Evolutionary conservation across 495 filamentous ascomycete genomes (phyloP).

Genomic region (Podospora pseudoanserina): DNA sequence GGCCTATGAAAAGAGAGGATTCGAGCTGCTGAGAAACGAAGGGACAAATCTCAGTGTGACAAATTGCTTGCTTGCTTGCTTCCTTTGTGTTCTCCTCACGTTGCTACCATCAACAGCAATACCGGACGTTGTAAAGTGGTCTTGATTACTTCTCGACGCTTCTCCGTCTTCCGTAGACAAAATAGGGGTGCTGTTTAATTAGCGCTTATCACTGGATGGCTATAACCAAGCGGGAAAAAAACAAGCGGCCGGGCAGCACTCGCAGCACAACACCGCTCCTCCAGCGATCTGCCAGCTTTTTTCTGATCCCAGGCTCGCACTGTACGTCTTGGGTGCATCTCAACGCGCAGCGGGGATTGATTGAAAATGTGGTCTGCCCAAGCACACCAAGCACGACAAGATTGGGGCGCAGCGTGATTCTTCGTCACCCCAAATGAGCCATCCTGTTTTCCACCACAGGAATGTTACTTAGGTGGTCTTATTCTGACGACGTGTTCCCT

Average conservation of each 20-base stretch:
- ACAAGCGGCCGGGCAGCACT: background rate
- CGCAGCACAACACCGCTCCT: background rate
- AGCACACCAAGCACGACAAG: background rate
- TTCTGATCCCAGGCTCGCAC: slow-evolving; percentile 6
- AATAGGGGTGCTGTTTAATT: slow-evolving; percentile 7
- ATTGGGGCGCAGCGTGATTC: slow-evolving; percentile 3
- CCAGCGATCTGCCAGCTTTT: background rate
- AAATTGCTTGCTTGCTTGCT: background rate
- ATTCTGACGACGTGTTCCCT: background rate
- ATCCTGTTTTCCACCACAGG: background rate
- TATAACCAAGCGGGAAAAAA: slow-evolving; percentile 9
- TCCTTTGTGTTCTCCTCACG: background rate
- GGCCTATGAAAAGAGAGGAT: background rate
- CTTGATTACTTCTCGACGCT: no score
- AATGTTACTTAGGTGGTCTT: background rate
- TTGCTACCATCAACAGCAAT: background rate
- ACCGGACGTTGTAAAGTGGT: background rate
- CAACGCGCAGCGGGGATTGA: slow-evolving; percentile 13
- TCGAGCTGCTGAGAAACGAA: background rate
- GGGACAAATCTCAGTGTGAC: background rate
- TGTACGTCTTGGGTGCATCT: slow-evolving; percentile 5
- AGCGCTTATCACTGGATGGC: background rate
- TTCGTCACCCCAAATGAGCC: background rate
- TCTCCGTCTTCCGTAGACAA: background rate
- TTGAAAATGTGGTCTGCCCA: background rate